Conservation (phyloP, 441 rosid species). For the Erysimum pusillum region DNA sequence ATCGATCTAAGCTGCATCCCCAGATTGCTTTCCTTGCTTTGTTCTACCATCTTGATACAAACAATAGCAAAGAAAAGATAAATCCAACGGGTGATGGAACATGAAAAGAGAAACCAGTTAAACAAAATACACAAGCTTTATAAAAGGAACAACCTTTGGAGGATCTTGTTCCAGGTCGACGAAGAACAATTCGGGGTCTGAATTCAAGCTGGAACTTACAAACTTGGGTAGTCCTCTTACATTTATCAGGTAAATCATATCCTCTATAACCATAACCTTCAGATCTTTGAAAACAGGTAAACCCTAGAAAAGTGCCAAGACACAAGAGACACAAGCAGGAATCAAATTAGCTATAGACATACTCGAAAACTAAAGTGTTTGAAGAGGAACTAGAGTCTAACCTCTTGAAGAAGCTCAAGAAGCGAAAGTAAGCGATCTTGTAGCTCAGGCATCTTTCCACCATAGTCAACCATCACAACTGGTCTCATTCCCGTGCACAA, state of each 20-base stretch:
- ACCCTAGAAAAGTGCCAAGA: conserved; percentile 28
- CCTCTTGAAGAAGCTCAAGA: conserved; percentile 73
- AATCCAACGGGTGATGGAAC: conserved; percentile 3
- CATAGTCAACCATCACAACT: conserved; percentile 93
- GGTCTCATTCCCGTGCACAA: conserved; percentile 86
- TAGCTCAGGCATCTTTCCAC: conserved; percentile 93
- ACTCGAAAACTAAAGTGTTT: conserved; percentile 13
- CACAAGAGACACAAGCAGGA: conserved; percentile 17
- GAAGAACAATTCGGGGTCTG: conserved; percentile 60
- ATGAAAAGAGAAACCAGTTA: conserved; percentile 22
- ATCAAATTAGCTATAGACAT: conserved; percentile 13
- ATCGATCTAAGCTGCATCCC: conserved; percentile 65
- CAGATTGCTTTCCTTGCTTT: conserved; percentile 55
- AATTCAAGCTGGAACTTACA: conserved; percentile 66
- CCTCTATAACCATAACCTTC: conserved; percentile 84
- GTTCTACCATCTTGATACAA: conserved; percentile 67
- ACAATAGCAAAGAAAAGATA: conserved; percentile 30
- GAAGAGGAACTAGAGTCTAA: conserved; percentile 30
- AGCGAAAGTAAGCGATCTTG: conserved; percentile 71
- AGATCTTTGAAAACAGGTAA: conserved; percentile 62
- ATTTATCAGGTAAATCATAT: conserved; percentile 88
- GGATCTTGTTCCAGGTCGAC: conserved; percentile 90
- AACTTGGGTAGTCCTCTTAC: conserved; percentile 62
- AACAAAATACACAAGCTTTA: conserved; percentile 9
- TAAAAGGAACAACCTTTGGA: conserved; percentile 63